phyloP scores from a whole-genome alignment of 768 basidiomycete genomes.

The Suillus subalutaceus region DNA sequence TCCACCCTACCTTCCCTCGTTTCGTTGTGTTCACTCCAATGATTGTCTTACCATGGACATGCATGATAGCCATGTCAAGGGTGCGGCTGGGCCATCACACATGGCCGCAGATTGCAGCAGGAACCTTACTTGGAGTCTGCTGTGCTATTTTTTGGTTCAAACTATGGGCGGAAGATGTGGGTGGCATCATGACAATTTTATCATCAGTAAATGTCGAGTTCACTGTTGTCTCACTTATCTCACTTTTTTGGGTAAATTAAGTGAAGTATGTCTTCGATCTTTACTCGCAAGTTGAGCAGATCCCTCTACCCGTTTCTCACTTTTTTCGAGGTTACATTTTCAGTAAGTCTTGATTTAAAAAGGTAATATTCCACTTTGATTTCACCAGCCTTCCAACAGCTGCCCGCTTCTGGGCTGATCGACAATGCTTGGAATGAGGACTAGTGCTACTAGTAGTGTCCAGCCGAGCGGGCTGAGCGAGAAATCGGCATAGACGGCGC shows the following conservation, averaged over 20 bases:
- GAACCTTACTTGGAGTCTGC: constrained; percentile 54
- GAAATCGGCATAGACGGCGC: neutral
- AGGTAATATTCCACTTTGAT: neutral
- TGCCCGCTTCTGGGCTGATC: neutral
- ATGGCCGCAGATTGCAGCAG: constrained; percentile 65
- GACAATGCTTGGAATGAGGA: neutral
- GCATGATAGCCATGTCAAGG: constrained; percentile 60
- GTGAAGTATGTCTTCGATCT: neutral
- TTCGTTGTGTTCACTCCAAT: constrained; percentile 39
- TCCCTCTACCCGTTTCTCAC: neutral
- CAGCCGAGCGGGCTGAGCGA: neutral
- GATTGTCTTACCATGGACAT: constrained; percentile 58
- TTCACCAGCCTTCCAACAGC: neutral
- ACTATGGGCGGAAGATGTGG: constrained; percentile 46
- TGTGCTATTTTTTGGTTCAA: constrained; percentile 60
- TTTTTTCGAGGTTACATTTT: neutral
- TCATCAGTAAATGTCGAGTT: neutral
- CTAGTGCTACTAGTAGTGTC: too few relatives aligned
- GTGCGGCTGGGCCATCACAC: constrained; percentile 82
- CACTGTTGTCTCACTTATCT: constrained; percentile 1
- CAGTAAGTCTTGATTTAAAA: neutral
- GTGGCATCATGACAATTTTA: constrained; percentile 24
- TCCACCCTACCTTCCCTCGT: constrained; percentile 56
- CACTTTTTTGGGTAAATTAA: constrained; percentile 8
- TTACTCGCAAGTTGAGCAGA: neutral